A percentile compares a stretch with the other conserved stretches of the same genome.
Evolutionary conservation across 208 protist genomes (phyloP).

Genomic region (Leishmania braziliensis): DNA sequence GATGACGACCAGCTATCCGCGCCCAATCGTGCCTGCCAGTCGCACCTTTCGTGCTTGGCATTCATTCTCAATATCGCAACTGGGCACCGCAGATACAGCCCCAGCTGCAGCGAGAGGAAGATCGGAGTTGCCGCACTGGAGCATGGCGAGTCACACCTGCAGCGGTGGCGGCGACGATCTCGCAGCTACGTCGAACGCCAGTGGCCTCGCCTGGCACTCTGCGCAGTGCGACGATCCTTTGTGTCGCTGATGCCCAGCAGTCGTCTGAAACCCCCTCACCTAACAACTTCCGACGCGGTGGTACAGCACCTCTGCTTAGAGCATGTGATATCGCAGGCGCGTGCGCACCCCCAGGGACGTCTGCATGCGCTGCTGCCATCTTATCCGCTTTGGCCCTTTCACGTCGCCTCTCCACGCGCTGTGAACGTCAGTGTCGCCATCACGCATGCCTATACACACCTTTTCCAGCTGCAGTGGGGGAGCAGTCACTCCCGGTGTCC

Average conservation of each 20-base stretch:
- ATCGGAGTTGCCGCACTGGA: conserved; percentile 1
- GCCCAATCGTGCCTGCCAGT: too few species aligned
- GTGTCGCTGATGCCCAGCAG: background rate
- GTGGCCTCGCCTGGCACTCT: background rate
- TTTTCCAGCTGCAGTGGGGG: conserved; percentile 52
- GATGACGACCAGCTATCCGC: too few species aligned
- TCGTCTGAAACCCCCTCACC: background rate
- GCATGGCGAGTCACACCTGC: background rate
- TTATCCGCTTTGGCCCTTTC: conserved; percentile 7
- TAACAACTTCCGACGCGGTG: conserved; percentile 20
- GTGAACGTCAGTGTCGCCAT: conserved; percentile 25
- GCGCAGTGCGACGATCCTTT: background rate
- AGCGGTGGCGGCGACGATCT: too few species aligned
- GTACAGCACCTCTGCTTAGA: conserved; percentile 36
- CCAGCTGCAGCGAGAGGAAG: background rate
- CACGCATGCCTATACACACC: conserved; percentile 40
- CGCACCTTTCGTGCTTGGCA: too few species aligned
- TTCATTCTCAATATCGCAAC: background rate
- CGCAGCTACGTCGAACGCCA: background rate
- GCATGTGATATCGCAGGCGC: conserved; percentile 38
- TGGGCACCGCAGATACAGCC: background rate
- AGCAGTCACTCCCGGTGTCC: conserved; percentile 33
- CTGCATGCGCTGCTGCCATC: conserved; percentile 34
- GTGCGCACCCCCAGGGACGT: conserved; percentile 30
- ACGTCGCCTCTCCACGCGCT: conserved; percentile 15